Evolutionary conservation across 257 asterid genomes (phyloP).

Genomic region (Fraxinus cuspidata): DNA sequence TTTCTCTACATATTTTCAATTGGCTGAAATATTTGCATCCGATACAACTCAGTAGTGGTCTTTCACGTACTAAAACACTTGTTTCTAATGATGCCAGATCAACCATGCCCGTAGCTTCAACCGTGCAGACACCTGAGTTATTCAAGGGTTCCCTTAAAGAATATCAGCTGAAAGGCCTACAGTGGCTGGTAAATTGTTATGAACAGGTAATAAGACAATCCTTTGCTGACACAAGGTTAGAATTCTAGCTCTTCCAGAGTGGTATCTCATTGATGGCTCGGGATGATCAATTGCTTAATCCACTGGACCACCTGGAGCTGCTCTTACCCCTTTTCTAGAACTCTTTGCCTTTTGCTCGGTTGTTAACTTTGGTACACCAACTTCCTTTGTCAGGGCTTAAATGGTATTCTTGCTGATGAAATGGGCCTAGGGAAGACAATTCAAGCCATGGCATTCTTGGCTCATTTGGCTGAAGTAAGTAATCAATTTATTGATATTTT

Average conservation of each 20-base stretch:
- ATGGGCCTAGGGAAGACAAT: constrained; percentile 99
- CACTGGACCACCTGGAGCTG: too few relatives aligned
- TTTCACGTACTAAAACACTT: constrained; percentile 17
- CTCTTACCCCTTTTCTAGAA: constrained; percentile 14
- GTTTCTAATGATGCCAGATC: constrained; percentile 55
- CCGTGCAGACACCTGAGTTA: constrained; percentile 82
- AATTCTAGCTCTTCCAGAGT: too few relatives aligned
- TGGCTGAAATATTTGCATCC: constrained; percentile 13
- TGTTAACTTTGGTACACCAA: constrained; percentile 20
- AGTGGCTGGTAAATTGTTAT: constrained; percentile 99
- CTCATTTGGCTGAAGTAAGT: constrained; percentile 96
- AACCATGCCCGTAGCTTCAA: constrained; percentile 95
- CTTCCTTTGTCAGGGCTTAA: constrained; percentile 63
- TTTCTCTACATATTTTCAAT: constrained; percentile 1
- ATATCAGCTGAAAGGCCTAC: constrained; percentile 95
- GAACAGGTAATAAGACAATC: constrained; percentile 68
- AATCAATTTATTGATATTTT: constrained; percentile 13
- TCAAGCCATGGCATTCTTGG: constrained; percentile 99
- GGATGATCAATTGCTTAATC: too few relatives aligned
- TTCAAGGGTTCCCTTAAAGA: constrained; percentile 93
- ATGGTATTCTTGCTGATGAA: constrained; percentile 99
- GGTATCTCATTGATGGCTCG: too few relatives aligned
- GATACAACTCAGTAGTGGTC: background rate
- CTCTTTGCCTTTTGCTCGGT: constrained; percentile 13
- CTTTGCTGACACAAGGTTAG: background rate